A percentile compares a stretch with the other conserved stretches of the same genome.
Evolutionary conservation across 768 basidiomycete genomes (phyloP).

Genomic region (Chalciporus pseudorubinellus): DNA sequence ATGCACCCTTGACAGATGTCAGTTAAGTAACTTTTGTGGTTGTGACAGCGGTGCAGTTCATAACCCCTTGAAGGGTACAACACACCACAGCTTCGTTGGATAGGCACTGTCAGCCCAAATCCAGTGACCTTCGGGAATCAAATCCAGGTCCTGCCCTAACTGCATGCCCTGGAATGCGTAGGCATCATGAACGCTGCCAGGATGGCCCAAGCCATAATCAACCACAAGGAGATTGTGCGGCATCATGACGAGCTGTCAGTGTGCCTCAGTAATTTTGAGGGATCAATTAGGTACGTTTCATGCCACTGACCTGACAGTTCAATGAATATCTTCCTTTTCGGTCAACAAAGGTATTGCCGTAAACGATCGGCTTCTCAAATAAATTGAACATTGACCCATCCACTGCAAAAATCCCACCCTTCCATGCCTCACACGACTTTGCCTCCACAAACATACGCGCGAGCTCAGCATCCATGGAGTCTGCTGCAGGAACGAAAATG

Average conservation of each 20-base stretch:
- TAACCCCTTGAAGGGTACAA: not conserved
- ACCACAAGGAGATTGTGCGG: not conserved
- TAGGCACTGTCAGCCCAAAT: no score
- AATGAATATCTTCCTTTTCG: not conserved
- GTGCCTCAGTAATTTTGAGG: no score
- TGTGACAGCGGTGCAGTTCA: not conserved
- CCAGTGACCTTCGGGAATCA: constrained; percentile 2
- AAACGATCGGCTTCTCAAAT: not conserved
- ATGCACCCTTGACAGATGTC: not conserved
- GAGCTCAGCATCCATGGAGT: not conserved
- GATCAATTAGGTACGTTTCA: no score
- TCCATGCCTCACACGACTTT: not conserved
- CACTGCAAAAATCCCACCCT: not conserved
- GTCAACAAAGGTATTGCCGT: not conserved
- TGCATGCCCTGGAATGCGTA: not conserved
- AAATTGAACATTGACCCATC: not conserved
- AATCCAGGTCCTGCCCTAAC: not conserved
- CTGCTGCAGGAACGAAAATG: not conserved
- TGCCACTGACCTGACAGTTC: not conserved
- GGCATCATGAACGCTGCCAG: not conserved
- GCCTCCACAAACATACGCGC: not conserved
- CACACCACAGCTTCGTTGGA: not conserved
- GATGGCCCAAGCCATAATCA: no score
- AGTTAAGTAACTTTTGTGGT: not conserved
- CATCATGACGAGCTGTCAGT: not conserved